Base-by-base conservation (phyloP, 306 rosid genomes). In the Pyrus betulifolia region DNA sequence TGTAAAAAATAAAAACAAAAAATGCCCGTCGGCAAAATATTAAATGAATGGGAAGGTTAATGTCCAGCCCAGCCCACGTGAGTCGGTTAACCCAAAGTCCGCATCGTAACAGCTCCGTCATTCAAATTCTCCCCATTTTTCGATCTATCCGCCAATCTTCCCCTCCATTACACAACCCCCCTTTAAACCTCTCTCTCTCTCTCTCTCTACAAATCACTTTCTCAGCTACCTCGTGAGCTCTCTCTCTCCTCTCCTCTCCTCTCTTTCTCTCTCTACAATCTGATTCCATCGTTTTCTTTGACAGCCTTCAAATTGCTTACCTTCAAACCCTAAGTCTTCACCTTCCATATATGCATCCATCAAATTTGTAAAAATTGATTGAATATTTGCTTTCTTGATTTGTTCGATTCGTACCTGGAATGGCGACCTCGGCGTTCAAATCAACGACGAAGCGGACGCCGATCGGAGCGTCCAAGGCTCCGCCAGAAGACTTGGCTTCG, bases 381-480 rank as follows among this genome's bases (percentile, higher is more conserved):
- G 1, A 58, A 27, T 62, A 44, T 71, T 14, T 27, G 8, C 21
- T 2, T 3, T 18, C 8, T 23, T 21, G 15, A 3, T 25, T 28
- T 4, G 22, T 23, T 60, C 68, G 28, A 21, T 49, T 60, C 11
- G 18, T 8, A 31, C 22, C 38, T 7, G 14, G 49, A 40, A 92
- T 92, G 98, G 99, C 99, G 67, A 88, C 96, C 12, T 87, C 99
- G 18, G 98, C 99, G 42, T 96, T 96, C 93, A 96, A 92, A 81
- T 96, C 99, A 3, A 96, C 93, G 63, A 84, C 99, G 64, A 96
- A 85, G 79, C 85, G 99, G 69, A 84, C 85, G 15, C 75, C 89
- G 59, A 86, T 88, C 33, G 99, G 96, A 44, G 82, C 84, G 25
- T 67, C 95, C 8, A 42, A 81, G 2, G 52, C 84, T 64, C 63